These are phyloP conservation scores for Pulveroboletus frians DNA, from an alignment of 768 basidiomycete species.

Conservation along the genomic window DNA sequence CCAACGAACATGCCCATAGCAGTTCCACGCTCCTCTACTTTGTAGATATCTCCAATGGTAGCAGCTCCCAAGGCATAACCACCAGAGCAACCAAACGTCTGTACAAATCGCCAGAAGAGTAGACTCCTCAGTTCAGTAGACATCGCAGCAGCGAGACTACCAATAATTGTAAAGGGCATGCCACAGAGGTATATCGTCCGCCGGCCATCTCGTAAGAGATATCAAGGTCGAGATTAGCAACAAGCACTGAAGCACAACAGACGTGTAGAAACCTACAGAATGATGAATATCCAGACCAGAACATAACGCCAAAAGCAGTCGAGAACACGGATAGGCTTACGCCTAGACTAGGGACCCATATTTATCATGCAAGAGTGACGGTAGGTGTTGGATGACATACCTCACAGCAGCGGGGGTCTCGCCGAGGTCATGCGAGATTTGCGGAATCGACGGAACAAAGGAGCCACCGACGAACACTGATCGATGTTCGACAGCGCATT, in stretches of 20 bases:
- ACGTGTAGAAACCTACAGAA: conserved; percentile 38
- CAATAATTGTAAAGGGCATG: conserved; percentile 54
- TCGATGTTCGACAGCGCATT: background rate
- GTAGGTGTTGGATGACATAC: conserved; percentile 24
- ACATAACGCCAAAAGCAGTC: conserved; percentile 42
- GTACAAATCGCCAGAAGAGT: conserved; percentile 57
- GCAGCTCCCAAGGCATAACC: too few relatives aligned
- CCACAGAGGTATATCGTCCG: conserved; percentile 53
- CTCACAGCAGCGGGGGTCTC: conserved; percentile 56
- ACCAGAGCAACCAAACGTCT: too few relatives aligned
- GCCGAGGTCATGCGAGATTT: conserved; percentile 60
- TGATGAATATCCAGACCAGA: conserved; percentile 48
- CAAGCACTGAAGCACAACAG: background rate
- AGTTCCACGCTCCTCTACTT: too few relatives aligned
- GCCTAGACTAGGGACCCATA: too few relatives aligned
- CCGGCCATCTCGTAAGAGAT: conserved; percentile 50
- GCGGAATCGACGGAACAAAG: conserved; percentile 71
- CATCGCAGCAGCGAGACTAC: conserved; percentile 54
- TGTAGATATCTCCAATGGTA: too few relatives aligned
- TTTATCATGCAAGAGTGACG: background rate
- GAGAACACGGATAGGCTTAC: conserved; percentile 48
- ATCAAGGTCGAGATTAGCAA: background rate
- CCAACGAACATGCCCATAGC: conserved; percentile 51
- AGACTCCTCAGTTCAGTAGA: conserved; percentile 41
- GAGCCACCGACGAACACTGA: conserved; percentile 64